phyloP scores from a whole-genome alignment of 1,284 basidiomycete species.

The Agaricales sp. region DNA sequence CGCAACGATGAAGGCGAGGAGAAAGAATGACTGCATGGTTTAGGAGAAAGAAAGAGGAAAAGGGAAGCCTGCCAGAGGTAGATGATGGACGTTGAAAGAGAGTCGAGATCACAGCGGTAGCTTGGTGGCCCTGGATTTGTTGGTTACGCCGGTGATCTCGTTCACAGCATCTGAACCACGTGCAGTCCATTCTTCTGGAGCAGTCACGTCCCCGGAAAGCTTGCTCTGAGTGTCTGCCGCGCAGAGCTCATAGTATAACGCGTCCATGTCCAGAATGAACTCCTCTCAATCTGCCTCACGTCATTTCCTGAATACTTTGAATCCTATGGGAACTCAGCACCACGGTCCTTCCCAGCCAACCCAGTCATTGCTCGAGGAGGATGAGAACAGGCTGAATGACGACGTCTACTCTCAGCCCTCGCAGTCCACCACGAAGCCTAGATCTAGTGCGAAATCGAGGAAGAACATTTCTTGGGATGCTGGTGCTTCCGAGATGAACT shows the following conservation, averaged over 20 bases:
- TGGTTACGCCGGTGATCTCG: no score
- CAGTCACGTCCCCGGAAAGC: not conserved
- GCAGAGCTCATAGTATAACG: no score
- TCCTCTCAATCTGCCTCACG: not conserved
- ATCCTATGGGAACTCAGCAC: not conserved
- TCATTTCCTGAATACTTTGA: not conserved
- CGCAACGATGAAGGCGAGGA: not conserved
- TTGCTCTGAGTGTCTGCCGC: not conserved
- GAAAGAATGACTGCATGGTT: not conserved
- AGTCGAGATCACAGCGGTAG: no score
- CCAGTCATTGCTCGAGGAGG: not conserved
- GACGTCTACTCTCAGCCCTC: not conserved
- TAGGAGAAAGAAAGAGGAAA: not conserved
- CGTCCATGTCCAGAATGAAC: not conserved
- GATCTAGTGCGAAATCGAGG: constrained; percentile 17
- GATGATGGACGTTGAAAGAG: not conserved
- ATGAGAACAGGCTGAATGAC: not conserved
- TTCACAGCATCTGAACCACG: no score
- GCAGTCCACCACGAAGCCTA: not conserved
- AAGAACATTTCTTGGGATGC: constrained; percentile 47
- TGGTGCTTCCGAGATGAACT: constrained; percentile 41
- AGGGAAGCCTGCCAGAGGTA: not conserved
- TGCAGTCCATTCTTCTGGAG: not conserved
- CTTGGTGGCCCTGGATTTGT: no score
- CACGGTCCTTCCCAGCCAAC: not conserved